Conservation (phyloP, 116 monocot genomes). For the Thalassia testudinum region DNA sequence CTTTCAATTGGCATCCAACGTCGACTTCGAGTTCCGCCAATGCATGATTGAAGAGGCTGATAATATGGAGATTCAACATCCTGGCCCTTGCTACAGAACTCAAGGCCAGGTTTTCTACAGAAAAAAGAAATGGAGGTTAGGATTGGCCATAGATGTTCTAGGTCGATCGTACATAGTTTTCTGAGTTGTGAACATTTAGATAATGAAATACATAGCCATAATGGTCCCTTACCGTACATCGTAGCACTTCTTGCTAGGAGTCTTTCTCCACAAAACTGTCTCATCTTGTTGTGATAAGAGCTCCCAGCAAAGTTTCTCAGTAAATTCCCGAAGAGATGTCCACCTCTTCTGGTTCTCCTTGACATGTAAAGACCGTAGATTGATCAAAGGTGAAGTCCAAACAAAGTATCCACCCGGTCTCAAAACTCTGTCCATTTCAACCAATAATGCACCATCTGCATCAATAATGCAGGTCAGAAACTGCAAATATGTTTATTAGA, state of each 20-base stretch:
- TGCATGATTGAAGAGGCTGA: conserved; percentile 24
- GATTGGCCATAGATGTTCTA: no score
- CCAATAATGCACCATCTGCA: conserved; percentile 53
- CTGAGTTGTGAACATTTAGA: background rate
- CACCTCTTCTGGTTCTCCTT: no score
- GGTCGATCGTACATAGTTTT: no score
- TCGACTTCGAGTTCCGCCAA: conserved; percentile 18
- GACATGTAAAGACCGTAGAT: conserved; percentile 11
- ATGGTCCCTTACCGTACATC: conserved; percentile 20
- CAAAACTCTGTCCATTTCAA: no score
- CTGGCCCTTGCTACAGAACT: conserved; percentile 20
- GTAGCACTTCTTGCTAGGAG: conserved; percentile 15
- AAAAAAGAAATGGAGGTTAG: no score
- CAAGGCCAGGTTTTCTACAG: conserved; percentile 13
- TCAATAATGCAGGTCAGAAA: no score
- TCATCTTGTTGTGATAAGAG: no score
- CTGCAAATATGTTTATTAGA: no score
- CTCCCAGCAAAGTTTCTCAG: conserved; percentile 31
- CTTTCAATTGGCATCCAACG: conserved; percentile 34
- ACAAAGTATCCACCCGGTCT: conserved; percentile 59
- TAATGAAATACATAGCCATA: background rate
- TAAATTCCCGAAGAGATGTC: no score
- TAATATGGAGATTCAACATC: conserved; percentile 18
- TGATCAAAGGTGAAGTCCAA: conserved; percentile 36
- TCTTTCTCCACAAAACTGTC: conserved; percentile 41